phyloP scores from a whole-genome alignment of 2,329 filamentous ascomycete genomes.

The Nothopassalora personata region DNA sequence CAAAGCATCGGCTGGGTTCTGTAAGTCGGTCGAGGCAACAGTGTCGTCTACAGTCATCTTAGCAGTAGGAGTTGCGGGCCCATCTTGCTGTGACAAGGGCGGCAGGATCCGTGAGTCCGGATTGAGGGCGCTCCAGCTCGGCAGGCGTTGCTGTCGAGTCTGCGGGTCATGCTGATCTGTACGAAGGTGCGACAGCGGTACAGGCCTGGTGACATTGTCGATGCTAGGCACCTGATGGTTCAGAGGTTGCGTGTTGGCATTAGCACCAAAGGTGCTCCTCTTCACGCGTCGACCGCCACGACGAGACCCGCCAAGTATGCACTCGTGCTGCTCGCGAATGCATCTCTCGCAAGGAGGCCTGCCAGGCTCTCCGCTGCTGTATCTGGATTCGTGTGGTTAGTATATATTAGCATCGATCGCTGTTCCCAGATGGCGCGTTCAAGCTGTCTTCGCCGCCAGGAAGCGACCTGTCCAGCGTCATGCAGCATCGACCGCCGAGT shows the following conservation, averaged over 20 bases:
- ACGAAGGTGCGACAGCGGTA: constrained; percentile 12
- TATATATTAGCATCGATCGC: not conserved
- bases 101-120: constrained; percentile 26
- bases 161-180: constrained; percentile 13
- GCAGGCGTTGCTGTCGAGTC: constrained; percentile 15
- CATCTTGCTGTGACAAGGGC: constrained; percentile 23
- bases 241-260: not conserved
- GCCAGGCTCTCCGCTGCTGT: constrained; percentile 29
- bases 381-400: constrained; percentile 17
- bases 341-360: constrained; percentile 31
- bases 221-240: constrained; percentile 12
- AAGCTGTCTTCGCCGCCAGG: not conserved
- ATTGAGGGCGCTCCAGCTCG: constrained; percentile 22
- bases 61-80: constrained; percentile 19
- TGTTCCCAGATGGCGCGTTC: not conserved
- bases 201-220: constrained; percentile 17
- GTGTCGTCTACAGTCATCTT: constrained; percentile 31
- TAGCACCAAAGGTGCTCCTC: constrained; percentile 13
- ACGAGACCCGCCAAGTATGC: constrained; percentile 30
- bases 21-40: constrained; percentile 30
- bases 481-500: not conserved
- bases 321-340: constrained; percentile 32
- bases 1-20: constrained; percentile 32
- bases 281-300: constrained; percentile 30
- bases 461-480: not conserved